These are phyloP conservation scores for Giardia duodenalis DNA, from an alignment of 208 protist genomes.

Conservation along the genomic window DNA sequence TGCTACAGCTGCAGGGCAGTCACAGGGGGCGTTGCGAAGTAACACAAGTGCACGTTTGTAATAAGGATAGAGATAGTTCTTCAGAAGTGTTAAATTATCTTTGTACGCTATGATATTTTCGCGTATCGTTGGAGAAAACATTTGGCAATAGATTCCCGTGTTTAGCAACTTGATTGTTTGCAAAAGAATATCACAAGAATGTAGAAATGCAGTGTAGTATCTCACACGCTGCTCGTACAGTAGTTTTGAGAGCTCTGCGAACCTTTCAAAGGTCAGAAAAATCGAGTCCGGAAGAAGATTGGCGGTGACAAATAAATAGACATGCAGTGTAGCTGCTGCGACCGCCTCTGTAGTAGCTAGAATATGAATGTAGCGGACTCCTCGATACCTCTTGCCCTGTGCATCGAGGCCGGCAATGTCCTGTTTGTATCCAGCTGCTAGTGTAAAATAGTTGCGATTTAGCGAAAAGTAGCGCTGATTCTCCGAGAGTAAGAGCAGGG, in stretches of 20 bases:
- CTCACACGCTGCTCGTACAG: background rate
- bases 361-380: background rate
- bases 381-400: background rate
- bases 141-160: background rate
- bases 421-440: background rate
- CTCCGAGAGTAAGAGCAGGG: background rate
- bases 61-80: background rate
- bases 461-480: background rate
- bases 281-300: background rate
- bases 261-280: background rate
- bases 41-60: background rate
- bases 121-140: background rate
- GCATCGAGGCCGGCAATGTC: background rate
- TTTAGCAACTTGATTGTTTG: background rate
- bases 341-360: background rate
- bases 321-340: background rate
- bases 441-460: background rate
- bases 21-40: background rate
- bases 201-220: background rate
- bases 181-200: background rate
- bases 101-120: background rate
- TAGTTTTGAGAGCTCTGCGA: background rate
- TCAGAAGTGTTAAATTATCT: background rate
- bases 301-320: background rate
- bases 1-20: background rate